phyloP scores from a whole-genome alignment of 441 rosid genomes.

The Capsella rubella region DNA sequence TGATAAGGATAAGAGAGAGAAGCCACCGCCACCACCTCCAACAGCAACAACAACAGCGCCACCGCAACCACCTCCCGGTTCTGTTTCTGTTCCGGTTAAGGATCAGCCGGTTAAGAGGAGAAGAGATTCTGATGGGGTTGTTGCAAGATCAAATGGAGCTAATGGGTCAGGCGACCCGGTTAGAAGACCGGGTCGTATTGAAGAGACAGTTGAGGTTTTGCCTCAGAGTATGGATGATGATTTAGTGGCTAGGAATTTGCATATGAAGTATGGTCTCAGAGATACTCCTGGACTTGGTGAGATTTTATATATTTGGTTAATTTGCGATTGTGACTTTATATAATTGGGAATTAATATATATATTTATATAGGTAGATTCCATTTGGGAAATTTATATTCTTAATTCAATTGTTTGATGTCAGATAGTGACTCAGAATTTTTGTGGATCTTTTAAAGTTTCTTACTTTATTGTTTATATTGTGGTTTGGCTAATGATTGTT shows the following conservation, averaged over 20 bases:
- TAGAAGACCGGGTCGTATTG: conserved; percentile 70
- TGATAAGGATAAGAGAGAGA: conserved; percentile 43
- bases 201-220: conserved; percentile 66
- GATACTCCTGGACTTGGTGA: conserved; percentile 95
- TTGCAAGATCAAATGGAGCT: conserved; percentile 49
- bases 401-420: conserved; percentile 26
- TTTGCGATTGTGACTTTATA: not conserved
- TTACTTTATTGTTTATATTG: conserved; percentile 22
- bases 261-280: conserved; percentile 89
- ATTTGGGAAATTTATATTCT: not conserved
- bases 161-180: conserved; percentile 52
- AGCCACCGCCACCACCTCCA: conserved; percentile 41
- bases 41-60: not conserved
- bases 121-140: conserved; percentile 78
- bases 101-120: conserved; percentile 71
- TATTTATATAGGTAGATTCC: conserved; percentile 25
- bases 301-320: conserved; percentile 9
- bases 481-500: conserved; percentile 15
- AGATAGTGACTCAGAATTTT: conserved; percentile 15
- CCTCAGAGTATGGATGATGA: conserved; percentile 70
- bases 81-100: conserved; percentile 46
- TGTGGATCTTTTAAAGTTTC: conserved; percentile 21
- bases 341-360: not conserved
- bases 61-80: conserved; percentile 9
- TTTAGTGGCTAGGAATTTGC: conserved; percentile 64